Base-by-base conservation (phyloP, 441 rosid species). In the Pelargonium cotyledonis region DNA sequence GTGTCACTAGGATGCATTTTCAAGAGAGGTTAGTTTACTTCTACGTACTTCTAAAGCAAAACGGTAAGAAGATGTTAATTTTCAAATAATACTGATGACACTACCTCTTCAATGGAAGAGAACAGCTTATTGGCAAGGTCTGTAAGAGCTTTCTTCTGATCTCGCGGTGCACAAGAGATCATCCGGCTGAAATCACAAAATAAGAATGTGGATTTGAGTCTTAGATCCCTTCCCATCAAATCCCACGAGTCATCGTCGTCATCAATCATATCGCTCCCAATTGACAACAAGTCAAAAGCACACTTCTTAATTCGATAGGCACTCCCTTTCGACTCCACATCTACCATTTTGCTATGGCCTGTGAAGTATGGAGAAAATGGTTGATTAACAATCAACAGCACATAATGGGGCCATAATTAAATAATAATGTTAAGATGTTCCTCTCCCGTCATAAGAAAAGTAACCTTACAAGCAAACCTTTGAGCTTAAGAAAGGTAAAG, bases 211-310 rank as follows among this genome's bases (percentile, higher is more conserved):
- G 65, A 63, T 63, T 63, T 63, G 15, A 63, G 65, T 10, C 65
- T 0, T 63, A 63, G 6, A 29, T 63, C 65, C 41, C 16, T 9
- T 12, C 65, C 65, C 65, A 63, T 63, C 65, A 63, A 63, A 63
- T 63, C 65, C 65, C 65, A 63, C 65, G 41, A 63, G 5, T 63
- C 65, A 10, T 63, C 65, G 26, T 63, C 65, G 8, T 63, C 65
- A 63, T 63, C 65, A 23, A 23, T 63, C 2, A 29, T 3, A 63
- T 63, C 65, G 14, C 10, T 29, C 15, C 43, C 65, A 8, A 63
- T 23, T 63, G 65, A 63, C 41, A 63, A 63, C 40, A 63, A 23
- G 15, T 63, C 65, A 29, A 21, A 63, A 29, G 65, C 65, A 29
- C 65, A 63, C 43, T 63, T 29, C 65, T 63, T 63, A 2, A 63